These are phyloP conservation scores for Gossypium schwendimanii DNA, from an alignment of 441 rosid species.

Conservation along the genomic window DNA sequence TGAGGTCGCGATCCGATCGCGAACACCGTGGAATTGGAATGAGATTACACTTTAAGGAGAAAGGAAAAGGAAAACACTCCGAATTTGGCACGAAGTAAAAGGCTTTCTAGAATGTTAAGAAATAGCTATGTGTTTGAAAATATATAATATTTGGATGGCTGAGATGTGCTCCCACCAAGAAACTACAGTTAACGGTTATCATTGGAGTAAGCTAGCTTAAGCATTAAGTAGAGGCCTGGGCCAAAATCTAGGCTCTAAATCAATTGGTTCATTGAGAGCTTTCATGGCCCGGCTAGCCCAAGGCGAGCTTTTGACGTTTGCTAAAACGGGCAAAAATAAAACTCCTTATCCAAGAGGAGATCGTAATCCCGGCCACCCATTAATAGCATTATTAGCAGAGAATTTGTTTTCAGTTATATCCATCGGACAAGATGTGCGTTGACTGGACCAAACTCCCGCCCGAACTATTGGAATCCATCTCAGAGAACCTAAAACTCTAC, in stretches of 20 bases:
- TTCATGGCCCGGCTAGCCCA: not conserved
- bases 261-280: not conserved
- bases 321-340: too few species aligned
- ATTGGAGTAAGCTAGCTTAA: not conserved
- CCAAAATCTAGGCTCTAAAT: not conserved
- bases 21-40: slow-evolving; percentile 16
- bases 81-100: not conserved
- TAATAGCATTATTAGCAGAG: not conserved
- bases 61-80: not conserved
- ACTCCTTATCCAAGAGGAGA: not conserved
- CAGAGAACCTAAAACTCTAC: slow-evolving; percentile 29
- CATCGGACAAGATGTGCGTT: slow-evolving; percentile 23
- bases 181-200: not conserved
- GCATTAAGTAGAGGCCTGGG: not conserved
- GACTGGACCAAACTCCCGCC: slow-evolving; percentile 53
- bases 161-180: not conserved
- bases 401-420: not conserved
- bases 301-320: not conserved
- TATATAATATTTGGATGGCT: not conserved
- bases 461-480: slow-evolving; percentile 36
- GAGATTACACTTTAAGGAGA: slow-evolving; percentile 6
- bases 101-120: slow-evolving; percentile 1
- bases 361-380: not conserved
- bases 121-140: not conserved
- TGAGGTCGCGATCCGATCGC: slow-evolving; percentile 2